A percentile compares a stretch with the other conserved stretches of the same genome.
These are phyloP conservation scores for Podospora didyma DNA, from an alignment of 495 filamentous ascomycete genomes.

Conservation along the genomic window DNA sequence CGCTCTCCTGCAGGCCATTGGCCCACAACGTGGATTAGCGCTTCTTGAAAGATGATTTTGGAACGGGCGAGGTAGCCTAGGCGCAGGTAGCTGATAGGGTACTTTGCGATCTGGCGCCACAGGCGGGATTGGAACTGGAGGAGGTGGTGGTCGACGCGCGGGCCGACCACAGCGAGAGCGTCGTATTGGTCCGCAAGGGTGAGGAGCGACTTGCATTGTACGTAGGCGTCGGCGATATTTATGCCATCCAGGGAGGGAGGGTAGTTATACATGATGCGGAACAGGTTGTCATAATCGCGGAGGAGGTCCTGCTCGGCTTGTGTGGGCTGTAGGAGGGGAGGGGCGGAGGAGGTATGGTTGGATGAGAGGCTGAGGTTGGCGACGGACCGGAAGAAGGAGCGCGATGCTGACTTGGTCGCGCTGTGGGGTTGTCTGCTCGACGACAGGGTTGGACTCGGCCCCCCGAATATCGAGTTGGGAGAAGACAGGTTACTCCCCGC, in stretches of 20 bases:
- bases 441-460: conserved; percentile 12
- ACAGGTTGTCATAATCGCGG: conserved; percentile 88
- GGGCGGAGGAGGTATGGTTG: conserved; percentile 20
- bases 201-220: conserved; percentile 85
- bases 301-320: conserved; percentile 63
- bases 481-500: conserved; percentile 9
- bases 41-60: conserved; percentile 85
- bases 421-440: conserved; percentile 27
- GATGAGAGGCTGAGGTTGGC: conserved; percentile 62
- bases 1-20: conserved; percentile 79
- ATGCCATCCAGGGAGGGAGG: conserved; percentile 72
- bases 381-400: conserved; percentile 82
- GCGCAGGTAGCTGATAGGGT: conserved; percentile 85
- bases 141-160: conserved; percentile 88
- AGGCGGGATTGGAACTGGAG: conserved; percentile 83
- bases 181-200: conserved; percentile 88
- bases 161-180: conserved; percentile 78
- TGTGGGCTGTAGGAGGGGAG: conserved; percentile 37
- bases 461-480: conserved; percentile 41
- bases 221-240: conserved; percentile 85
- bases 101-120: conserved; percentile 93
- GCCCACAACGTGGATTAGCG: conserved; percentile 85
- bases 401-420: conserved; percentile 41
- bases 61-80: conserved; percentile 80
- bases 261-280: conserved; percentile 91